These are phyloP conservation scores for Pneumocystis canis DNA, from an alignment of 1,139 yeast species.

Conservation along the genomic window DNA sequence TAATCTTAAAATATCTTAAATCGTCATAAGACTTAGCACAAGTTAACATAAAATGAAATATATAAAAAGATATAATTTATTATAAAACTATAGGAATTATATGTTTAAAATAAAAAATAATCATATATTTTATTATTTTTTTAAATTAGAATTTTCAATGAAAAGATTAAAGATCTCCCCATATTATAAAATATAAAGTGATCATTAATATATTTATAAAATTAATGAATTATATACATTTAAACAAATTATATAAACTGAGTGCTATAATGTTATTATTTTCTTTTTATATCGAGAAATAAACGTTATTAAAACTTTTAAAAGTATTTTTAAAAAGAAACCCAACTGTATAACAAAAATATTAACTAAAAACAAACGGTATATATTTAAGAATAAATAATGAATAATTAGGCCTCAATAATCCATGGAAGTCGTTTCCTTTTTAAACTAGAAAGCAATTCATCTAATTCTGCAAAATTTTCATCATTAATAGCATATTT, in stretches of 20 bases:
- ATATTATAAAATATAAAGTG: not conserved
- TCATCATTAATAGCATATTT: conserved; percentile 60
- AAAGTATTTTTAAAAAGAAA: not conserved
- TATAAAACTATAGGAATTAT: too few species aligned
- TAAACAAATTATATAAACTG: not conserved
- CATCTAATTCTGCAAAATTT: conserved; percentile 68
- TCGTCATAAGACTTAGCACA: too few species aligned
- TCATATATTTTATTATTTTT: not conserved
- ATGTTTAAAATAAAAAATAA: too few species aligned
- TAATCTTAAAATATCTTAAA: too few species aligned
- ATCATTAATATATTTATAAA: not conserved
- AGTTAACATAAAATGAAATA: too few species aligned
- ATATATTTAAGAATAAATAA: not conserved
- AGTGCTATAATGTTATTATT: not conserved
- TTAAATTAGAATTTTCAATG: not conserved
- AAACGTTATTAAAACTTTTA: not conserved
- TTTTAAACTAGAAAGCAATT: conserved; percentile 23
- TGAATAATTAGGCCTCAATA: not conserved
- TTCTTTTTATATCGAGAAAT: not conserved
- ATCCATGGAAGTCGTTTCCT: not conserved
- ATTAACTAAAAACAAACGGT: not conserved
- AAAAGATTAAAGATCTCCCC: not conserved
- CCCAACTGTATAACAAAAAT: not conserved
- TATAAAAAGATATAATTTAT: too few species aligned
- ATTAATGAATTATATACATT: not conserved